Percentiles rank a stretch among this genome's conserved stretches.
Conservation (phyloP, 208 protist species). For the Leishmania tropica region DNA sequence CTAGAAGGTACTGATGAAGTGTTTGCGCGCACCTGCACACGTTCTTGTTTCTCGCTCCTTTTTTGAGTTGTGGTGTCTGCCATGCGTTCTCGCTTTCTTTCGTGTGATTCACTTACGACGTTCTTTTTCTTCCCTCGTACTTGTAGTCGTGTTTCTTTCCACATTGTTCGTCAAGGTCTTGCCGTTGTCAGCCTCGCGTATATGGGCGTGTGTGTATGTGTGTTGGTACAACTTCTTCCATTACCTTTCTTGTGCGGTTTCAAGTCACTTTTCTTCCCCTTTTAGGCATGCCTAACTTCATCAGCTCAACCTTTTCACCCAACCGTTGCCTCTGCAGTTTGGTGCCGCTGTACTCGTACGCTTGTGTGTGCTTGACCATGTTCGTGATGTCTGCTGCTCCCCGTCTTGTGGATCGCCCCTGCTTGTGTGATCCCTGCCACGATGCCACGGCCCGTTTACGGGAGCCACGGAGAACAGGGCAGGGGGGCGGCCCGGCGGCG, state of each 20-base stretch:
- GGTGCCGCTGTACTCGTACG: neutral
- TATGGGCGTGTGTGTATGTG: neutral
- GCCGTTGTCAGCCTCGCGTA: neutral
- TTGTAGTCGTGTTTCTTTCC: neutral
- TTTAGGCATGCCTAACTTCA: neutral
- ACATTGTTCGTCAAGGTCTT: neutral
- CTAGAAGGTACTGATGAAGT: too few relatives aligned
- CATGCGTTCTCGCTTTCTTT: too few relatives aligned
- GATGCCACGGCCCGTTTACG: neutral
- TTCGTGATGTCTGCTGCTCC: neutral
- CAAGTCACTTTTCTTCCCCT: neutral
- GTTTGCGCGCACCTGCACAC: too few relatives aligned
- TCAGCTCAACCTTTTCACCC: neutral
- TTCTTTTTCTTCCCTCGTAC: neutral
- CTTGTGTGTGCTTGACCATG: neutral
- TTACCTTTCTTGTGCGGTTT: neutral
- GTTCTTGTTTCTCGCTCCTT: too few relatives aligned
- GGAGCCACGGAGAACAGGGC: neutral
- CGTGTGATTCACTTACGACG: too few relatives aligned
- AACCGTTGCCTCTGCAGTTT: neutral
- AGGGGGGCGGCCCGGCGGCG: neutral
- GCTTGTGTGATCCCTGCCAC: neutral
- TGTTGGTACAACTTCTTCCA: neutral
- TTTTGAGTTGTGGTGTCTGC: too few relatives aligned
- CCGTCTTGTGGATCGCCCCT: neutral